Base-by-base conservation (phyloP, 805 yeast species). In the Hagleromyces aurorensis region DNA sequence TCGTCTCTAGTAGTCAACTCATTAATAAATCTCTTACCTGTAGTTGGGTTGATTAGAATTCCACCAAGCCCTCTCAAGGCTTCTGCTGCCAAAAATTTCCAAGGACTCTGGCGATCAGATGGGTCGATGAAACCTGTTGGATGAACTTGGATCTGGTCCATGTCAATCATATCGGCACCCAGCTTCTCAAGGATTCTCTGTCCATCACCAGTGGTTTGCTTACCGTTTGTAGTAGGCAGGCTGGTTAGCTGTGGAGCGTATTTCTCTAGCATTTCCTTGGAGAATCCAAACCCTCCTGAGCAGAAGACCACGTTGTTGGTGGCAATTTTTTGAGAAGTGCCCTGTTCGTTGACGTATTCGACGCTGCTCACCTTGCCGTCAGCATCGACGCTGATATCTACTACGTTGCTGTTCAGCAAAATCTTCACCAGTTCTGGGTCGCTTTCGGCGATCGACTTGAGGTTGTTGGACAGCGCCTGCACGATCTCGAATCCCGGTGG, bases 401-500 rank as follows among this genome's bases (percentile, higher is more conserved):
- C 45, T 3, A 61, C 64, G 35, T 62, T 68, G 12, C 66, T 44
- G 23, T 63, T 62, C 19, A 64, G 48, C 22, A 53, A 43, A 13
- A 69, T 56, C 23, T 58, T 49, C 2, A 70, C 49, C 23, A 52
- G 36, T 8, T 37, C 44, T 7, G 54, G 50, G 3, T 46, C 40
- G 3, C 36, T 34, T 18, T 56, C 50, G 5, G 59, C 48, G n/a
- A 50, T 32, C 5, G 45, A 37, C 19, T 65, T 53, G 8, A 71
- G 37, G 18, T 50, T 50, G 23, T 60, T 59, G 23, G 62, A 55
- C 27, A 72, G 47, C 4, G 68, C 59, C 5, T 70, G 64, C 1
- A 74, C 60, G 11, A 74, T 70, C 24, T 72, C 77, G 51, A 64
- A 70, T 0, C 80, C 80, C 4, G 80, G 80, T 9, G 78, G 77